Base-by-base conservation (phyloP, 1,139 yeast genomes). In the Candida glucosophila region DNA sequence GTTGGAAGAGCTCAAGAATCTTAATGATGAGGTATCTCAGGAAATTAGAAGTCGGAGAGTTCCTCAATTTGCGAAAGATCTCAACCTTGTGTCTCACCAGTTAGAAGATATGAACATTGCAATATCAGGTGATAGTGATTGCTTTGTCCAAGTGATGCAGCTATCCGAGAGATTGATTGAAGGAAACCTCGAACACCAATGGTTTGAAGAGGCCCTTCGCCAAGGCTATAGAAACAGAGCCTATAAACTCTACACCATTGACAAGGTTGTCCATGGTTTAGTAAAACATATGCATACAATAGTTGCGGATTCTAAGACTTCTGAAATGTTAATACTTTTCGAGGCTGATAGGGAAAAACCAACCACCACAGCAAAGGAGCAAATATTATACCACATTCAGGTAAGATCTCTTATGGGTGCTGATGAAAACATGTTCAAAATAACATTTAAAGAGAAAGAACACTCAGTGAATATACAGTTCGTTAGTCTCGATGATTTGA, bases 211-310 rank as follows among this genome's bases (percentile, higher is more conserved):
- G 51, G 71, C 95, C 14, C 58, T 92, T 34, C 83, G 99, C 38
- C 96, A 88, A 60, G 96, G 94, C 1, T 90, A 83, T 58, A 74
- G 92, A 43, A 92, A 90, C 55, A 78, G 77, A 37, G 98, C 97
- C 0, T 92, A 82, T 59, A 85, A 83, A 51, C 57, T 90, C 29
- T 90, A 88, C 55, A 90, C 98, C 3, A 69, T 90, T 35, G 98
- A 90, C 50, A 90, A 90, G 56, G 93, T 90, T 21, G 75, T 86
- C 12, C 95, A 85, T 48, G 78, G 94, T 5, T 60, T 90, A 47
- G 86, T 86, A 14, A 90, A 90, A 51, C 95, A 90, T 50, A 73
- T 86, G 51, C 95, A 88, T 42, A 50, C 67, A 5, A 71, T 88
- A 42, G 68, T 88, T 21, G 70, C 85, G 6, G 98, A 90, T 48